Evolutionary conservation across 805 yeast species (phyloP).

Genomic region (Metschnikowia matae): DNA sequence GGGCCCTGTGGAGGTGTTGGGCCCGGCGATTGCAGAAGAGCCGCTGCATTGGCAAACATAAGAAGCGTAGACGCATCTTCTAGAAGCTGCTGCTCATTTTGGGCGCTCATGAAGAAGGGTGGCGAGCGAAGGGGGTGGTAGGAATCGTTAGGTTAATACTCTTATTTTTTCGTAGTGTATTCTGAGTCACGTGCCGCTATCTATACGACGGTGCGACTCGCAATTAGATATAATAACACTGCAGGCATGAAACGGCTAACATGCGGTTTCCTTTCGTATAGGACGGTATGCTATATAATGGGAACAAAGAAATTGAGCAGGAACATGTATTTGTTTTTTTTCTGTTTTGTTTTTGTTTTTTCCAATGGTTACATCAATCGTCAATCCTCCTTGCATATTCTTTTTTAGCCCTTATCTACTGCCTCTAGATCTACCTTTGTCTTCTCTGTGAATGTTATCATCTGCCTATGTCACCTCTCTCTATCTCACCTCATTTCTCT

Average conservation of each 20-base stretch:
- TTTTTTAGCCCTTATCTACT: too few relatives aligned
- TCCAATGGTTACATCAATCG: too few relatives aligned
- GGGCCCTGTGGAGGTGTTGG: conserved; percentile 1
- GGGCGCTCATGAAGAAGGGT: conserved; percentile 11
- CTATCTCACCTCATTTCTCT: too few relatives aligned
- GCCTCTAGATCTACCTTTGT: too few relatives aligned
- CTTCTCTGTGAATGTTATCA: too few relatives aligned
- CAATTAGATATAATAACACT: not conserved
- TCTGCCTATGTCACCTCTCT: too few relatives aligned
- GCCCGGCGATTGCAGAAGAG: conserved; percentile 33
- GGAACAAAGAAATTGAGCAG: too few relatives aligned
- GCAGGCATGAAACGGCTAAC: not conserved
- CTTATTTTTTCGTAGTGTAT: not conserved
- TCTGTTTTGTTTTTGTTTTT: too few relatives aligned
- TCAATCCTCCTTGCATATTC: too few relatives aligned
- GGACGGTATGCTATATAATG: too few relatives aligned
- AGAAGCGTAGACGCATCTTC: conserved; percentile 61
- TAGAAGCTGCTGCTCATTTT: conserved; percentile 39
- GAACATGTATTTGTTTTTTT: too few relatives aligned
- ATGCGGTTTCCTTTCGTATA: not conserved
- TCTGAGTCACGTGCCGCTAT: conserved; percentile 2
- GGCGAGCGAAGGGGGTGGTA: not conserved
- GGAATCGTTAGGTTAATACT: not conserved
- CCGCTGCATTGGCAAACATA: conserved; percentile 56
- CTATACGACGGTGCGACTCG: conserved; percentile 5